Conservation (phyloP, 2,329 filamentous ascomycete genomes). For the Curvularia spicifera region DNA sequence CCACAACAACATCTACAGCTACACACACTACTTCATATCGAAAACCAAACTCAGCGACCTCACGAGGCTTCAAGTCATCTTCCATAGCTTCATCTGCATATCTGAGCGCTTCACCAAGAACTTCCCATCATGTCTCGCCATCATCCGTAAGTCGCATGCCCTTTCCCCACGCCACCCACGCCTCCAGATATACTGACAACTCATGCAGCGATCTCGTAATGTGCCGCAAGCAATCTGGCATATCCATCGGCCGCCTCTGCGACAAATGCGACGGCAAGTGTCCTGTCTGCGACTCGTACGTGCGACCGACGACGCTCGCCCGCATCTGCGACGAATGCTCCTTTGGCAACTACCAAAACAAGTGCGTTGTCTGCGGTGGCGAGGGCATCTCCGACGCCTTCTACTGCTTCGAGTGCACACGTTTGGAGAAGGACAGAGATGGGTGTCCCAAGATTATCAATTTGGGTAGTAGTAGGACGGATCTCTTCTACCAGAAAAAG, state of each 20-base stretch:
- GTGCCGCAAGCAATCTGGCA: conserved; percentile 98
- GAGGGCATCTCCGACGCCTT: conserved; percentile 98
- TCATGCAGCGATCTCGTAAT: conserved; percentile 85
- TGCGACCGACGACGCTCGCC: conserved; percentile 94
- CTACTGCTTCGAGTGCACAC: conserved; percentile 98
- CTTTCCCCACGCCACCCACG: conserved; percentile 1
- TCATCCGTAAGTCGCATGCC: conserved; percentile 72
- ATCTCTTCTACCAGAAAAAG: conserved; percentile 82
- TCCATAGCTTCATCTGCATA: neutral
- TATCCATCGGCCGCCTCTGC: conserved; percentile 97
- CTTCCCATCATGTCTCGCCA: conserved; percentile 78
- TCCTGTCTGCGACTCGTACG: conserved; percentile 98
- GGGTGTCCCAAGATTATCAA: conserved; percentile 99
- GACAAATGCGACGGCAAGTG: conserved; percentile 99
- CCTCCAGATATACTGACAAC: conserved; percentile 12
- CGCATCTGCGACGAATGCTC: conserved; percentile 99
- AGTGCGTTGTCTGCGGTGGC: conserved; percentile 97
- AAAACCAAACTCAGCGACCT: neutral
- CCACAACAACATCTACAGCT: conserved; percentile 18
- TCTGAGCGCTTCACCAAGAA: neutral
- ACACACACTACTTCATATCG: neutral
- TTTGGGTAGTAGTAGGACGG: conserved; percentile 90
- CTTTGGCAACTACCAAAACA: conserved; percentile 99
- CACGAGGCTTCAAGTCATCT: neutral
- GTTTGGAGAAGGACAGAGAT: conserved; percentile 94